A percentile compares a stretch with the other conserved stretches of the same genome.
These are phyloP conservation scores for Daldinia eschscholtzii DNA, from an alignment of 2,329 filamentous ascomycete genomes.

Conservation along the genomic window DNA sequence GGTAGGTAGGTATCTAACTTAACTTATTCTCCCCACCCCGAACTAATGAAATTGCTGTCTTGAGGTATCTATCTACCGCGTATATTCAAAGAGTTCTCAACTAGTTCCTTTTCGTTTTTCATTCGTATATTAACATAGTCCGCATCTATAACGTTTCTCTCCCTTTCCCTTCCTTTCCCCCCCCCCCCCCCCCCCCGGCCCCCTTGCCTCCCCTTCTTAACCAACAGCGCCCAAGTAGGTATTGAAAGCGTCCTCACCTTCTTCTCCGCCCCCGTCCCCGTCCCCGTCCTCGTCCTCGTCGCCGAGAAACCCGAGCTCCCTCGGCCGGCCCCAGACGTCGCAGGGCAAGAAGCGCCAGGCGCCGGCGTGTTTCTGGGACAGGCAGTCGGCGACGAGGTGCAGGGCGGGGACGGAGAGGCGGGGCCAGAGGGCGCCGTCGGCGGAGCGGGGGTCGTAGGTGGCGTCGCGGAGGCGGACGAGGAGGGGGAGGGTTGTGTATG, in stretches of 20 bases:
- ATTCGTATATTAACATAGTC: no score
- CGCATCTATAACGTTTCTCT: no score
- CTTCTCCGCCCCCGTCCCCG: neutral
- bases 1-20: no score
- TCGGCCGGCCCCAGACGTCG: slow-evolving; percentile 51
- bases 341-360: slow-evolving; percentile 54
- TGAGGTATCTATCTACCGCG: no score
- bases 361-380: slow-evolving; percentile 46
- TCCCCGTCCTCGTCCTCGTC: neutral
- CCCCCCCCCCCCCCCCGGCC: neutral
- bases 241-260: neutral
- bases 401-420: slow-evolving; percentile 50
- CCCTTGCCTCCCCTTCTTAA: neutral
- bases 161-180: no score
- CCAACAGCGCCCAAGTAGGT: no score
- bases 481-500: slow-evolving; percentile 48
- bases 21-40: no score
- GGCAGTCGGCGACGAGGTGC: slow-evolving; percentile 49
- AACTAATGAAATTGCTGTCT: no score
- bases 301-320: slow-evolving; percentile 49
- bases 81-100: no score
- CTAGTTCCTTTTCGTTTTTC: no score
- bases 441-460: slow-evolving; percentile 23
- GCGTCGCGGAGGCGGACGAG: slow-evolving; percentile 48
- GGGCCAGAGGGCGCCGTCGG: slow-evolving; percentile 40